phyloP scores from a whole-genome alignment of 2,329 filamentous ascomycete species.

The Didymella arachidicola region DNA sequence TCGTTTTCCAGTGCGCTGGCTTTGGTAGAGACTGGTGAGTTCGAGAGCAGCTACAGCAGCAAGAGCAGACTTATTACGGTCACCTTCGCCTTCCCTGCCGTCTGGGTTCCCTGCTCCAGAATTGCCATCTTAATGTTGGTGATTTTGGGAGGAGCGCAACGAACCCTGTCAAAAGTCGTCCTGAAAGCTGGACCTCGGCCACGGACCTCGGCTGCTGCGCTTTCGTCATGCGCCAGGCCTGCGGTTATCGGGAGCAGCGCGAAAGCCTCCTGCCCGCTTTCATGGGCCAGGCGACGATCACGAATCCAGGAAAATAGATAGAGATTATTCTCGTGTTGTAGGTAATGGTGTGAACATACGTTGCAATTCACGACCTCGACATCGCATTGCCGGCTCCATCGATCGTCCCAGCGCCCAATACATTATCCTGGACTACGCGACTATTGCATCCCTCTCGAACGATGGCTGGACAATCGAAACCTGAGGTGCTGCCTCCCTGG shows the following conservation, averaged over 20 bases:
- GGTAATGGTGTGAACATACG: conserved; percentile 11
- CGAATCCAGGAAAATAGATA: conserved; percentile 1
- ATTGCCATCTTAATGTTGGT: too few relatives aligned
- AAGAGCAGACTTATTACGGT: background rate
- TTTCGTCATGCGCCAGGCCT: conserved; percentile 35
- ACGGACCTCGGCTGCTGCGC: conserved; percentile 48
- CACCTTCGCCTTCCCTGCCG: background rate
- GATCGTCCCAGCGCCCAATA: conserved; percentile 6
- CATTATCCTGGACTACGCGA: conserved; percentile 1
- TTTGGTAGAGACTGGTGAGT: background rate
- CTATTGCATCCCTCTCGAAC: conserved; percentile 1
- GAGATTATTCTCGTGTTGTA: background rate
- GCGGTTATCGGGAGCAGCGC: conserved; percentile 30
- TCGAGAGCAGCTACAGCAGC: background rate
- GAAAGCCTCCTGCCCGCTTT: conserved; percentile 29
- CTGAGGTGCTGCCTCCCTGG: conserved; percentile 82
- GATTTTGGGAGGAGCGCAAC: too few relatives aligned
- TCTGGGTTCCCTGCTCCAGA: background rate
- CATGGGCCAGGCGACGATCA: conserved; percentile 4
- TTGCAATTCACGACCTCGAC: background rate
- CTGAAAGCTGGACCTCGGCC: conserved; percentile 40
- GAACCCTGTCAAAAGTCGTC: too few relatives aligned
- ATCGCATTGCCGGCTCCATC: conserved; percentile 7
- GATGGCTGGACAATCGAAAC: conserved; percentile 69
- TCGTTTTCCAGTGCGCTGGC: background rate